These are phyloP conservation scores for Staphylotrichum longicolle DNA, from an alignment of 495 filamentous ascomycete genomes.

Conservation along the genomic window DNA sequence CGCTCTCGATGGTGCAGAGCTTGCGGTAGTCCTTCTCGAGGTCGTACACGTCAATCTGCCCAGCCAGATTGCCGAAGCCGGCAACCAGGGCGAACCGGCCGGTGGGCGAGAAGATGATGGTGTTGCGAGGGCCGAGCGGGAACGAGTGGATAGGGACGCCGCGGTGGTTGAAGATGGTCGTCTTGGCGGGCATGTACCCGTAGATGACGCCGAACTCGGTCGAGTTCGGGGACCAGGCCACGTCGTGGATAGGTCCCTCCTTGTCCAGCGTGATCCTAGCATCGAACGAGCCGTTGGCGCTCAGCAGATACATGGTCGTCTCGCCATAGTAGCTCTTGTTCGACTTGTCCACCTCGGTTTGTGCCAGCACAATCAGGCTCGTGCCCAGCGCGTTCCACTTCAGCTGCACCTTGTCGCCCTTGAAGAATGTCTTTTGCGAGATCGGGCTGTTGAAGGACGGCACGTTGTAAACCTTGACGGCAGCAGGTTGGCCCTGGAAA, in stretches of 20 bases:
- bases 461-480: conserved; percentile 91
- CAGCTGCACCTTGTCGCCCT: conserved; percentile 95
- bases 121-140: conserved; percentile 84
- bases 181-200: conserved; percentile 96
- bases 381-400: conserved; percentile 95
- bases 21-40: conserved; percentile 87
- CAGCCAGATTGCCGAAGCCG: conserved; percentile 94
- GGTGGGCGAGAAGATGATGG: conserved; percentile 90
- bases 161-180: conserved; percentile 89
- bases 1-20: conserved; percentile 89
- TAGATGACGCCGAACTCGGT: conserved; percentile 97
- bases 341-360: conserved; percentile 96
- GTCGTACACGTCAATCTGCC: conserved; percentile 97
- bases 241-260: conserved; percentile 96
- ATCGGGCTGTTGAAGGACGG: conserved; percentile 76
- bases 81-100: conserved; percentile 91
- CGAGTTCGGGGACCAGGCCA: conserved; percentile 94
- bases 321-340: conserved; percentile 99
- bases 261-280: conserved; percentile 91
- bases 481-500: conserved; percentile 76
- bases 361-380: conserved; percentile 88
- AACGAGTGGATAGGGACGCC: conserved; percentile 79
- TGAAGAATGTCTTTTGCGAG: conserved; percentile 98
- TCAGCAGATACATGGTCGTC: conserved; percentile 93
- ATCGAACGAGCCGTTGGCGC: conserved; percentile 87